Evolutionary conservation across 352 stramenopile species (phyloP).

Genomic region (Phytophthora kernoviae): DNA sequence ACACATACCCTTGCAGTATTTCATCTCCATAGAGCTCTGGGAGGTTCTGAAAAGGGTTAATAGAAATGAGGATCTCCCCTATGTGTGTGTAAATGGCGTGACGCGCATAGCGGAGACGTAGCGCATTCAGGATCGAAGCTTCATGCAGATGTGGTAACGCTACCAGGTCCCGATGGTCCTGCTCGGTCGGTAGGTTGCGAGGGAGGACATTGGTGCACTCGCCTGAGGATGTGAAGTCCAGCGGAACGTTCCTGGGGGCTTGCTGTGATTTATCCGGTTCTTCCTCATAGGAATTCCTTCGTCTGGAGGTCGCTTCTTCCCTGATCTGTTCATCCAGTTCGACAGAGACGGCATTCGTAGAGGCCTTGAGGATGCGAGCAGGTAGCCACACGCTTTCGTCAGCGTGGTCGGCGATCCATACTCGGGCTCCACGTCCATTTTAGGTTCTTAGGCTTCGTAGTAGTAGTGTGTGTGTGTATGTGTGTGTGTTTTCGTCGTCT

Average conservation of each 20-base stretch:
- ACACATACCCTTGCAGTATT: constrained; percentile 53
- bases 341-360: constrained; percentile 19
- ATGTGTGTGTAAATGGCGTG: constrained; percentile 90
- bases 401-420: constrained; percentile 67
- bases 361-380: constrained; percentile 40
- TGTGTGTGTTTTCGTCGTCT: constrained; percentile 6
- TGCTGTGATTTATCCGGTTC: constrained; percentile 1
- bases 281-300: constrained; percentile 14
- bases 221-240: constrained; percentile 42
- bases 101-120: constrained; percentile 76
- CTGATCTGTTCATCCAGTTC: constrained; percentile 23
- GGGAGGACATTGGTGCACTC: constrained; percentile 76
- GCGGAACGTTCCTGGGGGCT: constrained; percentile 33
- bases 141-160: constrained; percentile 86
- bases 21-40: constrained; percentile 67
- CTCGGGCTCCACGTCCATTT: constrained; percentile 68
- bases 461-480: neutral
- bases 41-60: constrained; percentile 86
- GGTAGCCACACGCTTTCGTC: constrained; percentile 68
- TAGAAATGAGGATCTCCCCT: constrained; percentile 86
- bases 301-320: constrained; percentile 12
- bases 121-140: constrained; percentile 80
- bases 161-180: constrained; percentile 79
- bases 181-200: constrained; percentile 63
- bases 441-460: constrained; percentile 12